phyloP scores from a whole-genome alignment of 169 alveolate species.

The Ichthyophthirius multifiliis region DNA sequence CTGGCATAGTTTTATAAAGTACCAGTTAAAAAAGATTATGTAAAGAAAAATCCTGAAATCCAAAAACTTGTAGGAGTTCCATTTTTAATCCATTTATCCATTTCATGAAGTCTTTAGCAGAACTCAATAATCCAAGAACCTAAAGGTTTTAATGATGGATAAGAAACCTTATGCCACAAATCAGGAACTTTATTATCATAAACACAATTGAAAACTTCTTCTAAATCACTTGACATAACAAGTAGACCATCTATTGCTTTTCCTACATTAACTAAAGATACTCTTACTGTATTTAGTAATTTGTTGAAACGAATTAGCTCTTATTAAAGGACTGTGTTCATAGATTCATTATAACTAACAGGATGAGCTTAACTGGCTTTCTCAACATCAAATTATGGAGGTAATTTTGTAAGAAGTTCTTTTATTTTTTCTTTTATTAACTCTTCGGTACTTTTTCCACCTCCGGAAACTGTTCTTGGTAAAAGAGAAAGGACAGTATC shows the following conservation, averaged over 20 bases:
- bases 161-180: constrained; percentile 71
- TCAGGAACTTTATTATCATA: constrained; percentile 78
- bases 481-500: constrained; percentile 73
- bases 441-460: constrained; percentile 69
- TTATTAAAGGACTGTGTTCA: constrained; percentile 80
- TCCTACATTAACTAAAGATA: constrained; percentile 32
- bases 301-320: constrained; percentile 77
- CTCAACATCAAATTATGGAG: constrained; percentile 79
- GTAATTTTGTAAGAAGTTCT: constrained; percentile 71
- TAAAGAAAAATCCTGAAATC: constrained; percentile 85
- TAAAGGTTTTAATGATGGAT: constrained; percentile 87
- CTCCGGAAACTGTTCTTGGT: constrained; percentile 73
- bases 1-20: constrained; percentile 81
- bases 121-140: constrained; percentile 84
- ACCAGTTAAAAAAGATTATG: constrained; percentile 83
- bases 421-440: constrained; percentile 62
- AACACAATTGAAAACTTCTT: constrained; percentile 62
- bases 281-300: constrained; percentile 35
- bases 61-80: constrained; percentile 83
- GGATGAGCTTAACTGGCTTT: constrained; percentile 86
- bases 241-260: constrained; percentile 79
- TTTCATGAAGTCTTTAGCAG: constrained; percentile 69
- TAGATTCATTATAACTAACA: constrained; percentile 81
- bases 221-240: constrained; percentile 73
- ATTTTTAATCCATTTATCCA: constrained; percentile 79